Evolutionary conservation across 2,329 filamentous ascomycete genomes (phyloP), one percentile per base, ranked within the genome.

Genomic region (Colletotrichum coccodes): DNA sequence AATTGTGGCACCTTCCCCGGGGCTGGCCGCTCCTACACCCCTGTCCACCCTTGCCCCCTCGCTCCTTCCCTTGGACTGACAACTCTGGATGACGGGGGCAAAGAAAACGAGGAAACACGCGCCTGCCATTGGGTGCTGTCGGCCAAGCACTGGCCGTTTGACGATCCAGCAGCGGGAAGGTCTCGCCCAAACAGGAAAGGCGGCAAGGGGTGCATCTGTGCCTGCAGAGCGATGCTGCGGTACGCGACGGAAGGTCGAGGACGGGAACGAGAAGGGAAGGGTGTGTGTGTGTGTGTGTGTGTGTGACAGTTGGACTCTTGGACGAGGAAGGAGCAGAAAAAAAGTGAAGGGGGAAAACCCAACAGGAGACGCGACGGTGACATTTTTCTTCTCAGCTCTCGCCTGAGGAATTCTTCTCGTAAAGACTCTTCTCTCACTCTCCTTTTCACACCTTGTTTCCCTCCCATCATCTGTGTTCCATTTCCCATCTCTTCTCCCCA

Each of bases 111-210:
- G 47, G 65, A 54, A 56, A 60, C 42, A 49, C 12, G 8, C 36
- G 14, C 14, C 23, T 28, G 14, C n/a, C 53, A 64, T 68, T 68
- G 60, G 60, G 23, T 3, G 3, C 34, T n/a, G 34, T 8, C 6
- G 23, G 26, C 34, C 32, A 18, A 28, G 65, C 60, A 68, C 60
- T n/a, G 46, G 47, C 65, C 65, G 60, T 58, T 64, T 53, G 30
- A 53, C 60, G 65, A 64, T 42, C 64, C 44, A 34, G 66, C 54
- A 60, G 54, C 54, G 40, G 49, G 54, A 65, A 68, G 54, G 54
- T 65, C 30, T 49, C n/a, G 42, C n/a, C 61, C 12, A 54, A 60
- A 59, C 4, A 14, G 61, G 65, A 65, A 64, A 59, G 26, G 34
- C 32, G 46, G 32, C 54, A 53, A 65, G 65, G 61, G 65, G 64